Conservation (phyloP, 164 flowering plant genomes). For the Cinnamomum chago region DNA sequence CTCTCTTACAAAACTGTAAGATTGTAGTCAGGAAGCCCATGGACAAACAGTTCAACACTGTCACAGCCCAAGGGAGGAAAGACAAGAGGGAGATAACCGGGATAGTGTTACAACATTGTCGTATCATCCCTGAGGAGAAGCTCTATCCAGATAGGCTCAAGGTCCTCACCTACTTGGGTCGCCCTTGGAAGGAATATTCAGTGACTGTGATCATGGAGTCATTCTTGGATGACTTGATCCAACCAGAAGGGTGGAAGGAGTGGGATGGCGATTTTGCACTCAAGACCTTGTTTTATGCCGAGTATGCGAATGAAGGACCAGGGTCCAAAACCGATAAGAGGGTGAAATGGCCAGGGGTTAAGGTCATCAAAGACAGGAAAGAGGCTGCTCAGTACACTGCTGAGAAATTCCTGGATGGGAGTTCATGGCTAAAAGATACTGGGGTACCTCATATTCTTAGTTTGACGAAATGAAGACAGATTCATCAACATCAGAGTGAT, state of each 20-base stretch:
- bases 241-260: slow-evolving; percentile 45
- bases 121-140: slow-evolving; percentile 41
- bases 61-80: slow-evolving; percentile 46
- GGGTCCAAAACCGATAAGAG: slow-evolving; percentile 27
- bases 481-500: no score
- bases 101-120: slow-evolving; percentile 47
- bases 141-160: slow-evolving; percentile 25
- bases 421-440: slow-evolving; percentile 20
- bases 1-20: slow-evolving; percentile 39
- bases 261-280: slow-evolving; percentile 39
- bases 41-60: slow-evolving; percentile 40
- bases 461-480: background rate
- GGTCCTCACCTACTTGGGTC: slow-evolving; percentile 37
- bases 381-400: slow-evolving; percentile 32
- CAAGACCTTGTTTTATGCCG: slow-evolving; percentile 39
- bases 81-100: slow-evolving; percentile 27
- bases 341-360: slow-evolving; percentile 30
- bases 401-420: slow-evolving; percentile 25
- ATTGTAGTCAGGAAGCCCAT: slow-evolving; percentile 43
- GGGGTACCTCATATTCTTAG: slow-evolving; percentile 27
- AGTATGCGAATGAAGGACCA: slow-evolving; percentile 41
- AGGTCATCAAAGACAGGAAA: slow-evolving; percentile 21
- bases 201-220: slow-evolving; percentile 51
- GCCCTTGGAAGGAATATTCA: slow-evolving; percentile 58
- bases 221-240: slow-evolving; percentile 39